A percentile compares a stretch with the other conserved stretches of the same genome.
These are phyloP conservation scores for Cryphonectria radicalis DNA, from an alignment of 2,329 filamentous ascomycete species.

Conservation along the genomic window DNA sequence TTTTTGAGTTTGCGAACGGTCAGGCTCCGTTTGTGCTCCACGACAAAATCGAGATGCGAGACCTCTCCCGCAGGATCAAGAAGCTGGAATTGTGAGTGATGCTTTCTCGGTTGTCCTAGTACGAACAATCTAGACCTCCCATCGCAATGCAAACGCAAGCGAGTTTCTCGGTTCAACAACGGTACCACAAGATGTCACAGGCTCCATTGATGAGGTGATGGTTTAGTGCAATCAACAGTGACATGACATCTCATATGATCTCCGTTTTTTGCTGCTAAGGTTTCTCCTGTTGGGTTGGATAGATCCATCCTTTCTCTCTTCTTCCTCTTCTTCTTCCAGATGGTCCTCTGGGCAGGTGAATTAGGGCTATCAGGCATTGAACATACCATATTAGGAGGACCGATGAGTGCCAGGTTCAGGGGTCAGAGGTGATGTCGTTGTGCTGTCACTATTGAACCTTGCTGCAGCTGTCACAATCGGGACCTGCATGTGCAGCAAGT, in stretches of 20 bases:
- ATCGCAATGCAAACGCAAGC: not conserved
- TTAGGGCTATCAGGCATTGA: not conserved
- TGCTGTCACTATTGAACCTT: not conserved
- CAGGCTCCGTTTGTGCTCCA: not conserved
- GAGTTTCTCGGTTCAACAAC: not conserved
- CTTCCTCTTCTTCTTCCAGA: not conserved
- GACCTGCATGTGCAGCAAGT: not conserved
- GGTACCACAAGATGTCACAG: not conserved
- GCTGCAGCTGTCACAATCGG: constrained; percentile 1
- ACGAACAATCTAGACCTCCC: not conserved
- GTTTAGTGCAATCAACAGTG: not conserved
- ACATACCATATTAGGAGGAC: not conserved
- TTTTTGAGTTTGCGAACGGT: not conserved
- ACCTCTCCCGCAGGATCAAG: not conserved
- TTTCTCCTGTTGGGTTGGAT: too few relatives aligned
- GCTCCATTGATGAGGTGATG: not conserved
- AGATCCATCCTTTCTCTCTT: not conserved
- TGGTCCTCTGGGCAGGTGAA: not conserved
- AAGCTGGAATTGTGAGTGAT: not conserved
- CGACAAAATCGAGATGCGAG: not conserved
- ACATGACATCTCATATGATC: not conserved
- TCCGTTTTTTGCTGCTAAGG: not conserved
- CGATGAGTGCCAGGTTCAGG: not conserved
- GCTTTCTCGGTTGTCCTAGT: not conserved
- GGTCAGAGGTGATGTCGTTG: not conserved